Percentiles rank a stretch among this genome's conserved stretches.
Evolutionary conservation across 768 basidiomycete genomes (phyloP).

Genomic region (Strobilomyces dryophilus): DNA sequence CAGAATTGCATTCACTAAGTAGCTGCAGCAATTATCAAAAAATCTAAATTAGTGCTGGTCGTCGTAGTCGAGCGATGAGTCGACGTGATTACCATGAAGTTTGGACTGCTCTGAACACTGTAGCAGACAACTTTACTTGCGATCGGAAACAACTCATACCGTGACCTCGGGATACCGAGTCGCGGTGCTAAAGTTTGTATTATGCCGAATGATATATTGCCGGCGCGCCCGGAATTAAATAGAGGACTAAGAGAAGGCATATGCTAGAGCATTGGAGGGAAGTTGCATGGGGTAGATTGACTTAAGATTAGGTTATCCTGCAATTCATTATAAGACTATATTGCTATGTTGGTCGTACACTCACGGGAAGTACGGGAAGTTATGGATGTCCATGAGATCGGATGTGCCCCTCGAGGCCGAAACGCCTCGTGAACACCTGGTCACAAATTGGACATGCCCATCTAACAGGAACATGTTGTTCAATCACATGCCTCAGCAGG

Average conservation of each 20-base stretch:
- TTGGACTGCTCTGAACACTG: not conserved
- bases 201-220: not conserved
- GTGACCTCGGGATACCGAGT: no score
- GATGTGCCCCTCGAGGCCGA: not conserved
- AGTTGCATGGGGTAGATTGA: not conserved
- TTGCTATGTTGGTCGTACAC: not conserved
- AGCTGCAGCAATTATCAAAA: not conserved
- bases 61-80: not conserved
- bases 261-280: not conserved
- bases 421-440: not conserved
- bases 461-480: not conserved
- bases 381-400: not conserved
- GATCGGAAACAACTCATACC: conserved; percentile 10
- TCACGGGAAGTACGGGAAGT: not conserved
- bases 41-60: not conserved
- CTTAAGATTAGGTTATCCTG: not conserved
- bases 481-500: conserved; percentile 3
- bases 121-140: not conserved
- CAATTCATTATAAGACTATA: not conserved
- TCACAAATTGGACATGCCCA: conserved; percentile 2
- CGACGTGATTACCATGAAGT: not conserved
- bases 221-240: not conserved
- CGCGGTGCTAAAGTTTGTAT: not conserved
- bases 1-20: not conserved
- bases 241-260: not conserved